Conservation (phyloP, 23 red algal species). For the Gracilaria domingensis region DNA sequence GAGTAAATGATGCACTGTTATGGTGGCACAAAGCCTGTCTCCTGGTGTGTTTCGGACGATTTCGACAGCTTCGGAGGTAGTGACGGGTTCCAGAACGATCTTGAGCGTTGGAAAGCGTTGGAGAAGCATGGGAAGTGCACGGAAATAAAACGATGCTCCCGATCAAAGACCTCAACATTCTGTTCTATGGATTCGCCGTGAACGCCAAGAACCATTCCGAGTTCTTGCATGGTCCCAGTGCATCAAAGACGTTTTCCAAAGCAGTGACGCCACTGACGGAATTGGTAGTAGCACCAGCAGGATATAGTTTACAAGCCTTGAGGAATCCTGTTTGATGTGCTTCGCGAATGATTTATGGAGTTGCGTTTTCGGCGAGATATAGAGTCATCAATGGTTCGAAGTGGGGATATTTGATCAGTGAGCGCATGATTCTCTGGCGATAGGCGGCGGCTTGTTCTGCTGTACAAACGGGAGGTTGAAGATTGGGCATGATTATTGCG, state of each 20-base stretch:
- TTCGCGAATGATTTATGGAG: conserved; percentile 62
- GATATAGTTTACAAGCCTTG: conserved; percentile 95
- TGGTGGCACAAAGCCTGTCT: conserved; percentile 75
- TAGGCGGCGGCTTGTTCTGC: conserved; percentile 72
- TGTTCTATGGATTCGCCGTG: conserved; percentile 90
- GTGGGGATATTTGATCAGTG: conserved; percentile 21
- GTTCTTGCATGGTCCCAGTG: conserved; percentile 79
- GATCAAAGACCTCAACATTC: conserved; percentile 85
- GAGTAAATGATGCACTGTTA: conserved; percentile 91
- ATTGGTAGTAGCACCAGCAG: conserved; percentile 96
- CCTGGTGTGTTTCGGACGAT: conserved; percentile 50
- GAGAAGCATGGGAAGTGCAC: conserved; percentile 59
- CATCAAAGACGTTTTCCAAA: conserved; percentile 64
- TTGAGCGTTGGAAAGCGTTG: conserved; percentile 72
- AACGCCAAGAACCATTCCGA: conserved; percentile 86
- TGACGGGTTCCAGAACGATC: conserved; percentile 95
- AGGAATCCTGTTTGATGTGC: conserved; percentile 72
- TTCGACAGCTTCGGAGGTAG: conserved; percentile 81
- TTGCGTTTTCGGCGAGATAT: conserved; percentile 90
- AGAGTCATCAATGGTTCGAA: conserved; percentile 88
- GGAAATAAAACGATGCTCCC: conserved; percentile 82
- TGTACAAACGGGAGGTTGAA: conserved; percentile 84
- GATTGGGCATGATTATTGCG: conserved; percentile 95
- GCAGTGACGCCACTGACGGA: conserved; percentile 81
- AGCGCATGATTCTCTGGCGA: conserved; percentile 65